Conservation (phyloP, 129 eudicot genomes). For the Helianthus tuberosus region DNA sequence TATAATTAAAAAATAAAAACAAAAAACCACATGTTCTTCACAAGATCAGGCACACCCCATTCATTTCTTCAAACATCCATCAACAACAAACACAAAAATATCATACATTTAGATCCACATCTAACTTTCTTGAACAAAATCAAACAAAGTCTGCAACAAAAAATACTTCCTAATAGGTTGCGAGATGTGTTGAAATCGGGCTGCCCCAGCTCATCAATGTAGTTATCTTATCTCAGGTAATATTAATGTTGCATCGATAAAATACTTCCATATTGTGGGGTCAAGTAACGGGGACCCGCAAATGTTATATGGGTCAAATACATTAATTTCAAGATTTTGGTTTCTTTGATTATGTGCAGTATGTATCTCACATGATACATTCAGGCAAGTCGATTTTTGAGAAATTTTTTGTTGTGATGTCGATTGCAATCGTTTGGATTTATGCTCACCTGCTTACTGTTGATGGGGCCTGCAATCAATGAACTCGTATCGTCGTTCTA, state of each 20-base stretch:
- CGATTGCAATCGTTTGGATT: conserved; percentile 83
- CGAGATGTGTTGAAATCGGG: conserved; percentile 75
- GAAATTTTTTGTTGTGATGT: conserved; percentile 59
- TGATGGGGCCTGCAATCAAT: conserved; percentile 82
- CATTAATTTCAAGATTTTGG: conserved; percentile 10
- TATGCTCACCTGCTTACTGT: conserved; percentile 88
- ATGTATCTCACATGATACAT: conserved; percentile 50
- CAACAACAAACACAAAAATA: no score
- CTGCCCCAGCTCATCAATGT: conserved; percentile 65
- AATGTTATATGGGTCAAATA: neutral
- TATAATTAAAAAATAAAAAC: no score
- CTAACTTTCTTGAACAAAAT: no score
- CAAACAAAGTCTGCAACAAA: no score
- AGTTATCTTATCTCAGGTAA: conserved; percentile 61
- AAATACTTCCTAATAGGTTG: no score
- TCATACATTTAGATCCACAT: no score
- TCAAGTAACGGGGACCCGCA: neutral
- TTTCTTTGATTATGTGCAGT: conserved; percentile 40
- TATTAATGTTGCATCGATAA: neutral
- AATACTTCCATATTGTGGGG: neutral
- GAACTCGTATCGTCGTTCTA: no score
- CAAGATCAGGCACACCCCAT: no score
- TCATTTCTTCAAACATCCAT: no score
- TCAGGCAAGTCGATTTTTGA: conserved; percentile 59
- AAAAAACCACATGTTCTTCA: no score